Percentiles rank a stretch among this genome's conserved stretches.
These are phyloP conservation scores for Cupressus sempervirens DNA, from an alignment of 75 land plant species.

Conservation along the genomic window DNA sequence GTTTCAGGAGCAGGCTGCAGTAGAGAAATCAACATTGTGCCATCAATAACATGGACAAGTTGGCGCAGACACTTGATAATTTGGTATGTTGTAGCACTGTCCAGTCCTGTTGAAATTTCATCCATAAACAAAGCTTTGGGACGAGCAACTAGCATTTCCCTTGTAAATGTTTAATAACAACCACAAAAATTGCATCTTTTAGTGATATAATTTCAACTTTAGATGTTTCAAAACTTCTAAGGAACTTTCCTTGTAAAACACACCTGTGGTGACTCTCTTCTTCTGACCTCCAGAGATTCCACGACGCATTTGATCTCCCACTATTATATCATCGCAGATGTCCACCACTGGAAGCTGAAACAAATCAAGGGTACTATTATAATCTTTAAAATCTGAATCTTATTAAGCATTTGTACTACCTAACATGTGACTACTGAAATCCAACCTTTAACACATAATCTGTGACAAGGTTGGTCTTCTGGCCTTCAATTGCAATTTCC, in stretches of 20 bases:
- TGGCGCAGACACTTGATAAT: conserved; percentile 52
- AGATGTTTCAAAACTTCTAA: background rate
- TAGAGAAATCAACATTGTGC: conserved; percentile 26
- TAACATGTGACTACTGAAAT: background rate
- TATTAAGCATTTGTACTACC: background rate
- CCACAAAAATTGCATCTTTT: background rate
- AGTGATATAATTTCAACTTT: background rate
- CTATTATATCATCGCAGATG: conserved; percentile 32
- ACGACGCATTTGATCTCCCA: conserved; percentile 63
- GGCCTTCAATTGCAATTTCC: conserved; percentile 37
- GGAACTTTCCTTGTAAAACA: conserved; percentile 32
- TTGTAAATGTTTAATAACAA: conserved; percentile 14
- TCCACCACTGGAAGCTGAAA: conserved; percentile 26
- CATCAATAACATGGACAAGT: conserved; percentile 18
- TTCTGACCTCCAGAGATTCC: conserved; percentile 87
- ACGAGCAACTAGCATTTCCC: conserved; percentile 39
- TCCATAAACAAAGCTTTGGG: conserved; percentile 42
- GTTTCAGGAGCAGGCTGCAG: conserved; percentile 44
- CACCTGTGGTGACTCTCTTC: conserved; percentile 75
- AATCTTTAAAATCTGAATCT: conserved; percentile 21
- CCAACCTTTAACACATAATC: conserved; percentile 38
- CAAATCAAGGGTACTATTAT: conserved; percentile 37
- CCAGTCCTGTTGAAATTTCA: conserved; percentile 67
- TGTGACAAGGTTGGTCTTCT: conserved; percentile 26
- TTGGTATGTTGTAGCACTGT: conserved; percentile 66